These are phyloP conservation scores for Plenodomus biglobosus DNA, from an alignment of 2,329 filamentous ascomycete species.

Conservation along the genomic window DNA sequence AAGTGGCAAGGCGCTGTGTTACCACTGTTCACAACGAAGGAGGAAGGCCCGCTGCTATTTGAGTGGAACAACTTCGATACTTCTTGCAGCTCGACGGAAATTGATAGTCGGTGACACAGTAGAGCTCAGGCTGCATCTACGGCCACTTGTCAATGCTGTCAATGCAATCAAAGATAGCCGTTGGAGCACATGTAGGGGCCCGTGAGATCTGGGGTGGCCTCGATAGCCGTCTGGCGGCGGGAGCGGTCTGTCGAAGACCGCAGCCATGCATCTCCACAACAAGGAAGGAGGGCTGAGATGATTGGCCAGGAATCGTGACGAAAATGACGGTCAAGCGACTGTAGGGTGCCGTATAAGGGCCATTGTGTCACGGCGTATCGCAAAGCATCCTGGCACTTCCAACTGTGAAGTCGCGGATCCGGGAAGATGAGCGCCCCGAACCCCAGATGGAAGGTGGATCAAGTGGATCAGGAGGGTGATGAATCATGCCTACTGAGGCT, in stretches of 20 bases:
- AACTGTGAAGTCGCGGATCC: constrained; percentile 1
- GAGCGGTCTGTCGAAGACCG: not conserved
- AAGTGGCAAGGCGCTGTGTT: not conserved
- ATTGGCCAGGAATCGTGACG: not conserved
- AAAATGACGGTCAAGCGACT: not conserved
- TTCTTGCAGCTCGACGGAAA: not conserved
- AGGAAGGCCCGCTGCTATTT: not conserved
- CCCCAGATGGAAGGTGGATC: not conserved
- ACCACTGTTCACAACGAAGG: not conserved
- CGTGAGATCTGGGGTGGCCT: not conserved
- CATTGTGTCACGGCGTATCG: not conserved
- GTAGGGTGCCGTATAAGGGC: constrained; percentile 2
- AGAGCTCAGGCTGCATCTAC: not conserved
- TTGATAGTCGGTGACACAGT: not conserved
- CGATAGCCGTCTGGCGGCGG: not conserved
- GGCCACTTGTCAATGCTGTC: not conserved
- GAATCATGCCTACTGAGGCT: not conserved
- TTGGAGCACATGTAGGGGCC: not conserved
- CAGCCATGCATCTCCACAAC: not conserved
- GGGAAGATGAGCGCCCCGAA: not conserved
- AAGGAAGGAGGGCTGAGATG: not conserved
- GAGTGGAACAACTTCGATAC: not conserved
- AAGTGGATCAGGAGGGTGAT: not conserved
- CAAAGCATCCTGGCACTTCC: not conserved
- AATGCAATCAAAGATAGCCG: not conserved